Evolutionary conservation across 2,329 filamentous ascomycete genomes (phyloP).

Genomic region (Calonectria ilicicola): DNA sequence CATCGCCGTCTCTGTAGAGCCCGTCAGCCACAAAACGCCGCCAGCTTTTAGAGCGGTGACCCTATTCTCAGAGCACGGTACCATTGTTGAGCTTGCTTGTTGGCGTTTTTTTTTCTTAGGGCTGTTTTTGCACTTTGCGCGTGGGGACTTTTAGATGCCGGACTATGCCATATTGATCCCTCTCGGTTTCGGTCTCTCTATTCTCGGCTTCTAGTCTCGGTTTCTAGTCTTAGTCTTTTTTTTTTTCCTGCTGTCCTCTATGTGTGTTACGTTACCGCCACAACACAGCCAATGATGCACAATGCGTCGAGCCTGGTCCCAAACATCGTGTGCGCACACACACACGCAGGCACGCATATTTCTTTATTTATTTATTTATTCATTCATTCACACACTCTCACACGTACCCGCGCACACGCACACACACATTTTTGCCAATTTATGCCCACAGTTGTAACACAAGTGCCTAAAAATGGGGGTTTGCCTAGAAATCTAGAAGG

Average conservation of each 20-base stretch:
- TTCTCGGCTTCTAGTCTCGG: background rate
- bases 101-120: background rate
- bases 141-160: background rate
- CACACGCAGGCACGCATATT: background rate
- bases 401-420: background rate
- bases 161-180: background rate
- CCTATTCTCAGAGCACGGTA: no score
- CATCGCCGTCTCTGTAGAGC: background rate
- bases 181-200: background rate
- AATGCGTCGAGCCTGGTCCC: background rate
- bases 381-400: background rate
- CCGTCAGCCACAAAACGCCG: slow-evolving; percentile 6
- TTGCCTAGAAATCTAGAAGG: background rate
- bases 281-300: background rate
- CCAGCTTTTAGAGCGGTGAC: background rate
- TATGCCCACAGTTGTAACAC: background rate
- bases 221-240: background rate
- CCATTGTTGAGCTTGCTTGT: background rate
- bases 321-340: background rate
- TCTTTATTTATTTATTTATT: no score
- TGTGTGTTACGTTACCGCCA: background rate
- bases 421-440: background rate
- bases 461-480: background rate
- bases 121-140: background rate
- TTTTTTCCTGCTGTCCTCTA: background rate